Conservation (phyloP, 2,329 filamentous ascomycete species). For the Colletotrichum eremochloae region DNA sequence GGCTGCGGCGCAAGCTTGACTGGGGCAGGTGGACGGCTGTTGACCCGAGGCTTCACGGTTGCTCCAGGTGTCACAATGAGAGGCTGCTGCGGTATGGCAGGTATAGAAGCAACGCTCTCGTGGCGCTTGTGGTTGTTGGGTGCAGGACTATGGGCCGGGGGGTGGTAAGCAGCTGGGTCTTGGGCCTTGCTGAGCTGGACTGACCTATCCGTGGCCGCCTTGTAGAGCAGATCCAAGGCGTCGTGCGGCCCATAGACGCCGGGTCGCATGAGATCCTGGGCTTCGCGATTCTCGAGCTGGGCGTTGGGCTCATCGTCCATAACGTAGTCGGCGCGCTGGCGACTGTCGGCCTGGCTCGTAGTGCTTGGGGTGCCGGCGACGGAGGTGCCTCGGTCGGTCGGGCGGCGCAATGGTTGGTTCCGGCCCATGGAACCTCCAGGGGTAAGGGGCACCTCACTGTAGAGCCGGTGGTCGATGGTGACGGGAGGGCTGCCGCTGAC, state of each 20-base stretch:
- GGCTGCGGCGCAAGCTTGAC: slow-evolving; percentile 52
- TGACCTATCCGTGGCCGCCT: slow-evolving; percentile 79
- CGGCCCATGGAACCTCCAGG: slow-evolving; percentile 76
- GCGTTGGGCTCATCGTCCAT: slow-evolving; percentile 69
- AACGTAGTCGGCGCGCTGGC: slow-evolving; percentile 53
- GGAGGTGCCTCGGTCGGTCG: slow-evolving; percentile 55
- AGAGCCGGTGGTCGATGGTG: slow-evolving; percentile 60
- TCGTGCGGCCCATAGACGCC: slow-evolving; percentile 94
- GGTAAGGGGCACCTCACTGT: slow-evolving; percentile 71
- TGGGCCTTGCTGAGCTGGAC: slow-evolving; percentile 45
- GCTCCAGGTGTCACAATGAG: slow-evolving; percentile 38
- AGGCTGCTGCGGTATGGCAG: slow-evolving; percentile 41
- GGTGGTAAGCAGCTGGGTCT: slow-evolving; percentile 40
- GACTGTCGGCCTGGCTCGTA: slow-evolving; percentile 47
- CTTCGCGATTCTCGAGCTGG: slow-evolving; percentile 74
- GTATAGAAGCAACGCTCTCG: slow-evolving; percentile 47
- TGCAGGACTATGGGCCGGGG: slow-evolving; percentile 33
- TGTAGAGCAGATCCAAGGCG: slow-evolving; percentile 90
- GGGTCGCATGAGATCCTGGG: slow-evolving; percentile 73
- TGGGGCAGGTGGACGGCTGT: slow-evolving; percentile 19
- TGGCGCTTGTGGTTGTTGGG: slow-evolving; percentile 49
- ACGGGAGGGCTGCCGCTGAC: slow-evolving; percentile 60
- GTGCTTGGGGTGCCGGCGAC: slow-evolving; percentile 50
- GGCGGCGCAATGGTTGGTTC: slow-evolving; percentile 75
- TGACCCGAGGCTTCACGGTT: slow-evolving; percentile 33